Evolutionary conservation across 305 asterid genomes (phyloP).

Genomic region (Fraxinus dipetala): DNA sequence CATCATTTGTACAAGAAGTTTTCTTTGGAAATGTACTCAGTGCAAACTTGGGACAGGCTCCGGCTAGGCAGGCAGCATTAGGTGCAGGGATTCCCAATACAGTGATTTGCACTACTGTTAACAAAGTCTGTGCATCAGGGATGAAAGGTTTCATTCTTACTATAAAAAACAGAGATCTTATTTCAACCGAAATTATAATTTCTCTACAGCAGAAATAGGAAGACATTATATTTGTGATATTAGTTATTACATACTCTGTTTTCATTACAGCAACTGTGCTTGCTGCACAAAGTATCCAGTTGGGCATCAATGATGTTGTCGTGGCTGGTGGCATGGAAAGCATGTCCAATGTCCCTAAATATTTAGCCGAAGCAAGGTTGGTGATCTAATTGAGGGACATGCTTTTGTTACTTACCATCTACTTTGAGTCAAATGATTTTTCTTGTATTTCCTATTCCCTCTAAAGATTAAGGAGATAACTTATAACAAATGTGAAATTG

Average conservation of each 20-base stretch:
- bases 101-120: conserved; percentile 82
- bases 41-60: conserved; percentile 98
- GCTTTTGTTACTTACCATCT: neutral
- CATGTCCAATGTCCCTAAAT: conserved; percentile 97
- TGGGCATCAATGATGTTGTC: conserved; percentile 86
- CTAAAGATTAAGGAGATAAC: neutral
- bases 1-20: conserved; percentile 90
- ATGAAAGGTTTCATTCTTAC: conserved; percentile 66
- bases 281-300: conserved; percentile 88
- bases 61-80: conserved; percentile 93
- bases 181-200: neutral
- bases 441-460: neutral
- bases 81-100: conserved; percentile 91
- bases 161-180: neutral
- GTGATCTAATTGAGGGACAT: conserved; percentile 19
- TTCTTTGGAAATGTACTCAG: conserved; percentile 92
- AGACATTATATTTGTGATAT: neutral
- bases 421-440: conserved; percentile 6
- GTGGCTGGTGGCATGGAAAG: conserved; percentile 99
- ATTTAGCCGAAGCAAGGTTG: conserved; percentile 89
- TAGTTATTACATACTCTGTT: conserved; percentile 18
- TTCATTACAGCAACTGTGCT: conserved; percentile 75
- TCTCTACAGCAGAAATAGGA: neutral
- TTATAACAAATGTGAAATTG: neutral
- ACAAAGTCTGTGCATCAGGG: conserved; percentile 99